Evolutionary conservation across 2,329 filamentous ascomycete genomes (phyloP), one percentile per base, ranked within the genome.

Genomic region (Epichloe aotearoae): DNA sequence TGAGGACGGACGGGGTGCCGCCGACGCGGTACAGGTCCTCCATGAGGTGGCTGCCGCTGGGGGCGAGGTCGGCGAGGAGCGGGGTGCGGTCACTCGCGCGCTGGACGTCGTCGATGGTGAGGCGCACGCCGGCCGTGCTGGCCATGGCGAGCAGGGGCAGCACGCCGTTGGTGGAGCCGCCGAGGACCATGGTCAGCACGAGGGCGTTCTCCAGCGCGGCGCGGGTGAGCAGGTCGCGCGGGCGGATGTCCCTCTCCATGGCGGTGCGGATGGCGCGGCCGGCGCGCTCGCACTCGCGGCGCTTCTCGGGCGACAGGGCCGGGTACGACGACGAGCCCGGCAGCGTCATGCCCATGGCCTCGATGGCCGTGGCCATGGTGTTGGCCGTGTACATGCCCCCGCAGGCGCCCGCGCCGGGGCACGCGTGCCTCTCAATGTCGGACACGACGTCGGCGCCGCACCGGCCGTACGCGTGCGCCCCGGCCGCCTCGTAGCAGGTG

Each of bases 101-200:
- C 64, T 90, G 84, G 60, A 95, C 77, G 65, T 95, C 89, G 64
- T 93, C 86, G 37, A 95, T 72, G 0, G 82, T 85, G 12, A 95
- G 73, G 33, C 77, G 72, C 1, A 95, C 84, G 55, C 83, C 85
- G 37, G 88, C 89, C 0, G 87, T 87, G 62, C 86, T 84, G 40
- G 89, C 89, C 84, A 95, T 95, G 58, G 89, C 89, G 46, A 95
- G 79, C 62, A 94, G 83, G 66, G 95, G 89, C 50, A 95, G 75
- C 3, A 95, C 86, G 36, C 86, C 86, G 65, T 95, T 95, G 50
- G 89, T 95, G 47, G 83, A 88, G 49, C 89, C 89, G 49, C 89
- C 89, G n/a, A 95, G 75, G 3, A 87, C 84, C 86, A 94, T 95
- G 64, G 88, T 93, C 66, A 95, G 80, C 1, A 91, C 85, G 19